Conservation (phyloP, 2,329 filamentous ascomycete genomes). For the Venturia aucupariae region DNA sequence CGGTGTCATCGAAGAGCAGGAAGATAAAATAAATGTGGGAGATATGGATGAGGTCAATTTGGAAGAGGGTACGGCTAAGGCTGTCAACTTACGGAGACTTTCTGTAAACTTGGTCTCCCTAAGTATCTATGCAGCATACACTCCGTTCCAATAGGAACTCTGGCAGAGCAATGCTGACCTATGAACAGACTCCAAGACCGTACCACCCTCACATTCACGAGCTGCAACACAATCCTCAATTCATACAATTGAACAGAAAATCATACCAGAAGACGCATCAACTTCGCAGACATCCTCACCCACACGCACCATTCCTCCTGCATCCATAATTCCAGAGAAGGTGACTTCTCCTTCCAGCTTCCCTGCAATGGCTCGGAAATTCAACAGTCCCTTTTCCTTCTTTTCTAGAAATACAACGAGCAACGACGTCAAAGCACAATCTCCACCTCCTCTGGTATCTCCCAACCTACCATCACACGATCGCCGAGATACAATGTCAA, state of each 20-base stretch:
- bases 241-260: conserved; percentile 28
- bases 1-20: conserved; percentile 1
- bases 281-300: conserved; percentile 17
- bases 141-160: conserved; percentile 1
- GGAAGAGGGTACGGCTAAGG: conserved; percentile 13
- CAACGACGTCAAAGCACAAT: conserved; percentile 45
- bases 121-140: background rate
- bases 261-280: conserved; percentile 28
- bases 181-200: background rate
- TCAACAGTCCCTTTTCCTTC: conserved; percentile 83
- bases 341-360: conserved; percentile 26
- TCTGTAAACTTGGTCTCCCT: background rate
- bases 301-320: background rate
- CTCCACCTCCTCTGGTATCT: conserved; percentile 44
- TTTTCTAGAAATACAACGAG: conserved; percentile 56
- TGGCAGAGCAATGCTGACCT: background rate
- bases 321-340: conserved; percentile 20
- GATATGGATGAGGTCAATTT: conserved; percentile 17
- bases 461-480: conserved; percentile 25
- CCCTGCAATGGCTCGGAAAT: conserved; percentile 51
- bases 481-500: conserved; percentile 69
- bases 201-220: conserved; percentile 4
- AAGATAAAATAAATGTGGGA: background rate
- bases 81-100: background rate
- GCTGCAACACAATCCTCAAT: conserved; percentile 6